A percentile compares a stretch with the other conserved stretches of the same genome.
Evolutionary conservation across 306 rosid genomes (phyloP).

Genomic region (Begonia peltatifolia): DNA sequence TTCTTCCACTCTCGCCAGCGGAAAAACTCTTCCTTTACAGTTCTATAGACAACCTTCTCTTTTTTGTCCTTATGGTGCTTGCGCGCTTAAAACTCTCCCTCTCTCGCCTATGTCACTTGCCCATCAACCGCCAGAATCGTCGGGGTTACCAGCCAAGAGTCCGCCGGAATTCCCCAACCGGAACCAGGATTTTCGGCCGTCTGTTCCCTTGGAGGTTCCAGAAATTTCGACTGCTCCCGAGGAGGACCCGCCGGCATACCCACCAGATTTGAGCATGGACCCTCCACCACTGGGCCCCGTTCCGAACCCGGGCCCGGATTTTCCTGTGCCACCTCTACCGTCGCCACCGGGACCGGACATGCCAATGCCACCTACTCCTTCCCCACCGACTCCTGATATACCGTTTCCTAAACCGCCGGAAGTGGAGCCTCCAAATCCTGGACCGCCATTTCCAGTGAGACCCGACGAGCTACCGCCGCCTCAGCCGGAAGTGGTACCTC

Average conservation of each 20-base stretch:
- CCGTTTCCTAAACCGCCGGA: constrained; percentile 16
- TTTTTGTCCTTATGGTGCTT: background rate
- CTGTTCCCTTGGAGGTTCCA: constrained; percentile 24
- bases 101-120: background rate
- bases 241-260: background rate
- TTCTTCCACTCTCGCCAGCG: constrained; percentile 16
- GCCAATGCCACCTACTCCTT: constrained; percentile 26
- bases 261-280: constrained; percentile 22
- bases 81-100: background rate
- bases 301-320: constrained; percentile 8
- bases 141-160: constrained; percentile 4
- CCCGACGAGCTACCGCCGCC: constrained; percentile 37
- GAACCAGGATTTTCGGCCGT: constrained; percentile 9
- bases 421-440: constrained; percentile 13
- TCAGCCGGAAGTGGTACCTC: constrained; percentile 12
- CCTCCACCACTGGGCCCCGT: constrained; percentile 16
- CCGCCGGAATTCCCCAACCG: constrained; percentile 22
- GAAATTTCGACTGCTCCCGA: constrained; percentile 19
- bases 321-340: constrained; percentile 3
- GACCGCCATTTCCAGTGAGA: constrained; percentile 24
- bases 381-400: constrained; percentile 5
- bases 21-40: constrained; percentile 15
- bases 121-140: background rate
- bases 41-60: constrained; percentile 1
- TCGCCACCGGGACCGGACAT: constrained; percentile 23